Evolutionary conservation across 1,284 basidiomycete genomes (phyloP), one percentile per base, ranked within the genome.

Genomic region (Heterobasidion annosum): DNA sequence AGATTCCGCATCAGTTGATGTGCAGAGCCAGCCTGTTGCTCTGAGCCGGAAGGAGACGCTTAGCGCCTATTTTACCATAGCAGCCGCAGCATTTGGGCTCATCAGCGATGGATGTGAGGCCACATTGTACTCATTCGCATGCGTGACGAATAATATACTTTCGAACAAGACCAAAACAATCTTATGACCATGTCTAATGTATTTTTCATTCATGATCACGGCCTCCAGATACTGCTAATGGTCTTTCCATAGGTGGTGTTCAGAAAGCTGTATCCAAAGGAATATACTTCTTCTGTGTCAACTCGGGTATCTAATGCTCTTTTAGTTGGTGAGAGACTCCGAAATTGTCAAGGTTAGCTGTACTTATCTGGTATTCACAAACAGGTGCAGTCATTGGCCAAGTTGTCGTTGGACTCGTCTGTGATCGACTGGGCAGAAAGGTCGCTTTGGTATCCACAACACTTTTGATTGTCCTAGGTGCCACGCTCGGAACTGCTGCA

Each of bases 241-340:
- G 19, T 51, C n/a, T 51, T 13, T 32, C 35, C 34, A 50, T 55
- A 83, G 81, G 82, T 83, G 3, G 71, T 82, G 5, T 82, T 85
- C 71, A 80, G 79, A 71, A 69, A 69, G 55, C 67, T 86, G 8
- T 85, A 87, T 62, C 78, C 82, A 2, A 71, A 67, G 19, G 67
- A 70, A 3, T 90, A 89, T 67, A 87, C 79, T 0, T 64, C 80
- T 1, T 58, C 66, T 1, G 74, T 87, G 34, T 83, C 83, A 12
- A 91, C 88, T 1, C 77, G 81, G 19, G 83, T 91, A 13, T 85
- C 82, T 13, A 91, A 91, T 65, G 68, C 88, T 10, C 75, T 90
- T 37, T 78, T 89, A 54, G 78, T 91, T 56, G 88, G 88, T 75
- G 63, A 70, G 69, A 57, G 18, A 3, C 50, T 49, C 46, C 42